Conservation (phyloP, 2,329 filamentous ascomycete species). For the Verticillium zaregamsianum region DNA sequence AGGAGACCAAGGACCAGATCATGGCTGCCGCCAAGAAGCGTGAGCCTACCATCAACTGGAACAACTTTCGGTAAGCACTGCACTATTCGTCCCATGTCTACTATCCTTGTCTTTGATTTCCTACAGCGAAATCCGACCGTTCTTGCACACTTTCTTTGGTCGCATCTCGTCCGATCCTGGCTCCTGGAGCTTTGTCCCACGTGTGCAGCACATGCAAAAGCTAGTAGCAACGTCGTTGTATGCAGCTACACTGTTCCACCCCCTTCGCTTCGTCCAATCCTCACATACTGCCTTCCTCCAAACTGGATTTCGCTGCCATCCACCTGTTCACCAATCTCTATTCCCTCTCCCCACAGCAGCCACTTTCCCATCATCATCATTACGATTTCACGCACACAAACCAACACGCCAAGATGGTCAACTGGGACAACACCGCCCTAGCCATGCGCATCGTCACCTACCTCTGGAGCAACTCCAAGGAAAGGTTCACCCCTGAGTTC, state of each 20-base stretch:
- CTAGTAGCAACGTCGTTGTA: no score
- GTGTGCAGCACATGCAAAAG: no score
- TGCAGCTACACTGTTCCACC: no score
- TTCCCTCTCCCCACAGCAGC: no score
- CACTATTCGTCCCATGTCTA: neutral
- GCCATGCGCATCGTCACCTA: slow-evolving; percentile 27
- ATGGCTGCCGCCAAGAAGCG: neutral
- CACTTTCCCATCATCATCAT: neutral
- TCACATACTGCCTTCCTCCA: no score
- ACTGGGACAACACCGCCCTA: slow-evolving; percentile 28
- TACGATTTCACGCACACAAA: neutral
- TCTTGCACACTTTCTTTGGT: no score
- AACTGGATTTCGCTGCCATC: no score
- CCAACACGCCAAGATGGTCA: slow-evolving; percentile 6
- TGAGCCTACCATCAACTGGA: slow-evolving; percentile 1
- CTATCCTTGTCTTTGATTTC: neutral
- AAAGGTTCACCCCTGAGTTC: slow-evolving; percentile 20
- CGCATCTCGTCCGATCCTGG: no score
- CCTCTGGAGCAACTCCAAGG: slow-evolving; percentile 25
- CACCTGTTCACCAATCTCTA: no score
- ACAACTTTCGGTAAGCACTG: slow-evolving; percentile 2
- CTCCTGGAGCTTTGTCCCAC: no score
- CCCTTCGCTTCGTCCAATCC: no score
- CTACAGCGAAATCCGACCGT: no score
- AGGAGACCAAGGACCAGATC: slow-evolving; percentile 5